phyloP scores from a whole-genome alignment of 2,329 filamentous ascomycete species.

The Coniosporium tulheliwenetii region DNA sequence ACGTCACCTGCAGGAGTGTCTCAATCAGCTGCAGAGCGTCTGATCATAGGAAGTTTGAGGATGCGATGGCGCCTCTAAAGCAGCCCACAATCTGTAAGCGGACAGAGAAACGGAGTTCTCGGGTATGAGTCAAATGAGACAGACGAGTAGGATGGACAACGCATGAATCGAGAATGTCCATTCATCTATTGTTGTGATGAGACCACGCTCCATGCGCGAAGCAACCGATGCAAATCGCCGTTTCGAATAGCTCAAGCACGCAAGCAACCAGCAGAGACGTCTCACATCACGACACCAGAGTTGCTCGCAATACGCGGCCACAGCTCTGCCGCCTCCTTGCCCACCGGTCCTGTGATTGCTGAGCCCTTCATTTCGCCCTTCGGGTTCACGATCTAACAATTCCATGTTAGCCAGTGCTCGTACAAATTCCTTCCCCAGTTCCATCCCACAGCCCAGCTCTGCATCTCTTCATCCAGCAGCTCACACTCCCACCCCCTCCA shows the following conservation, averaged over 20 bases:
- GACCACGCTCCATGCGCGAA: too few relatives aligned
- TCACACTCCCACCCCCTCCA: neutral
- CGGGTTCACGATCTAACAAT: constrained; percentile 84
- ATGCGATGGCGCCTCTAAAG: too few relatives aligned
- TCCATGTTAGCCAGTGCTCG: neutral
- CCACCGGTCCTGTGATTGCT: constrained; percentile 96
- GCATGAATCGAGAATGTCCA: too few relatives aligned
- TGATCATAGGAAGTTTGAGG: too few relatives aligned
- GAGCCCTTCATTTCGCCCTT: constrained; percentile 99
- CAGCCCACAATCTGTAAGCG: too few relatives aligned
- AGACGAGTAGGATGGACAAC: too few relatives aligned
- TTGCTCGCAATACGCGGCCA: constrained; percentile 99
- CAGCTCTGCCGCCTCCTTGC: constrained; percentile 98
- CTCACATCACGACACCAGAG: constrained; percentile 99
- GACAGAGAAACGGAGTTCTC: too few relatives aligned
- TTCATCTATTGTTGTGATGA: too few relatives aligned
- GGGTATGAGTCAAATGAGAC: too few relatives aligned
- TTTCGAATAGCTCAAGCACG: constrained; percentile 9
- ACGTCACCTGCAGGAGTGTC: too few relatives aligned
- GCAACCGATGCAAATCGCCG: neutral
- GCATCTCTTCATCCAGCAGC: neutral
- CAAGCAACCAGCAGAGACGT: constrained; percentile 16
- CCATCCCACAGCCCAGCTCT: neutral
- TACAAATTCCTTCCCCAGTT: neutral
- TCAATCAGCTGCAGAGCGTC: too few relatives aligned